Conservation (phyloP, 306 rosid species). For the Acacia confusa region DNA sequence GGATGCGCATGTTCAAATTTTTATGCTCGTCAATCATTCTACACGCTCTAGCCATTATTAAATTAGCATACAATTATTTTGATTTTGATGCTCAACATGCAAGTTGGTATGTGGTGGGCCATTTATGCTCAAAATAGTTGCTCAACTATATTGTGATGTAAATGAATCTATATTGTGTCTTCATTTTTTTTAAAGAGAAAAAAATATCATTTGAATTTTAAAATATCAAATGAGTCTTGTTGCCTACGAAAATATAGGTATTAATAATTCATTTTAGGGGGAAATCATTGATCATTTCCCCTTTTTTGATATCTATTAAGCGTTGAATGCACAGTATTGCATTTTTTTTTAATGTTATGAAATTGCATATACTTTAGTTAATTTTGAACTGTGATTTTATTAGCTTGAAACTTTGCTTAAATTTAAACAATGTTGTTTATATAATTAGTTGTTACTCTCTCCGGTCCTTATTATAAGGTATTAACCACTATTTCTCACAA, state of each 20-base stretch:
- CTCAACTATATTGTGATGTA: neutral
- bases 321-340: neutral
- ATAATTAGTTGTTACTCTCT: neutral
- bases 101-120: no score
- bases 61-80: no score
- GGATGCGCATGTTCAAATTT: constrained; percentile 9
- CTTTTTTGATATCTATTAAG: neutral
- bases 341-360: neutral
- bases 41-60: neutral
- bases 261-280: no score
- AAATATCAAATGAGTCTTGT: no score
- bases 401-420: neutral
- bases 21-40: neutral
- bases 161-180: neutral
- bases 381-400: neutral
- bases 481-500: no score
- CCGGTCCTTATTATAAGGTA: no score
- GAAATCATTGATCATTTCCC: no score
- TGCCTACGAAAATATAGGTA: no score
- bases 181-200: neutral
- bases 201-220: no score
- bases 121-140: no score
- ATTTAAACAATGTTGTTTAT: neutral
- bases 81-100: no score
- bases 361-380: neutral